Evolutionary conservation across 352 stramenopile genomes (phyloP).

Genomic region (Phytophthora litchii): DNA sequence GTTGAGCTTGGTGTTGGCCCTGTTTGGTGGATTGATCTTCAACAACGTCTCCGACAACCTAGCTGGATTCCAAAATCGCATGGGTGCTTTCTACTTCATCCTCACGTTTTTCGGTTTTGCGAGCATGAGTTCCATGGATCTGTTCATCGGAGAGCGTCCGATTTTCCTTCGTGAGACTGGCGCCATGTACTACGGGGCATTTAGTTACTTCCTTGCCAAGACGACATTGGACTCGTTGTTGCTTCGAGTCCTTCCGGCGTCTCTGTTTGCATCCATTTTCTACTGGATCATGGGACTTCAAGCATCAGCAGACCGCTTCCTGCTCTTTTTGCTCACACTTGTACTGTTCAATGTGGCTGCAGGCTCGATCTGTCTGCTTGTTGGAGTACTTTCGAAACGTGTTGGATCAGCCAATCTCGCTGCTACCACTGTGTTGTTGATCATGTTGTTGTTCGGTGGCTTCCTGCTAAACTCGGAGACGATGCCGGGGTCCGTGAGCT

Average conservation of each 20-base stretch:
- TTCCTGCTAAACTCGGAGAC: slow-evolving; percentile 87
- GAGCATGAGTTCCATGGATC: slow-evolving; percentile 85
- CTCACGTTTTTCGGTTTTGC: slow-evolving; percentile 88
- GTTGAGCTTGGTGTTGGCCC: slow-evolving; percentile 59
- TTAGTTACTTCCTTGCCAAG: slow-evolving; percentile 85
- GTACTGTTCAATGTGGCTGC: slow-evolving; percentile 84
- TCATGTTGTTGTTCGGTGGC: slow-evolving; percentile 88
- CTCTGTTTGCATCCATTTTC: slow-evolving; percentile 82
- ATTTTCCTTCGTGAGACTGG: slow-evolving; percentile 84
- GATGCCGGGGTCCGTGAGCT: slow-evolving; percentile 66
- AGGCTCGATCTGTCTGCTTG: slow-evolving; percentile 74
- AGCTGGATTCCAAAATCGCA: slow-evolving; percentile 86
- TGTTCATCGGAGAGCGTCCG: slow-evolving; percentile 75
- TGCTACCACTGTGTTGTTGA: slow-evolving; percentile 73
- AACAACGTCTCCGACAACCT: slow-evolving; percentile 83
- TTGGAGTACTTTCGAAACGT: slow-evolving; percentile 64
- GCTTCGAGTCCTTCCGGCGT: slow-evolving; percentile 72
- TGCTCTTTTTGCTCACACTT: slow-evolving; percentile 71
- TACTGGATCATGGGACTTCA: slow-evolving; percentile 90
- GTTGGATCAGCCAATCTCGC: slow-evolving; percentile 77
- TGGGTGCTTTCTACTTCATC: slow-evolving; percentile 86
- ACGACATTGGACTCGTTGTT: slow-evolving; percentile 70
- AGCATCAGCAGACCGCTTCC: slow-evolving; percentile 55
- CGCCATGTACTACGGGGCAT: slow-evolving; percentile 78
- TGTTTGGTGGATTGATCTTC: slow-evolving; percentile 80